Conservation (phyloP, 2,329 filamentous ascomycete species). For the Stemphylium vesicarium region DNA sequence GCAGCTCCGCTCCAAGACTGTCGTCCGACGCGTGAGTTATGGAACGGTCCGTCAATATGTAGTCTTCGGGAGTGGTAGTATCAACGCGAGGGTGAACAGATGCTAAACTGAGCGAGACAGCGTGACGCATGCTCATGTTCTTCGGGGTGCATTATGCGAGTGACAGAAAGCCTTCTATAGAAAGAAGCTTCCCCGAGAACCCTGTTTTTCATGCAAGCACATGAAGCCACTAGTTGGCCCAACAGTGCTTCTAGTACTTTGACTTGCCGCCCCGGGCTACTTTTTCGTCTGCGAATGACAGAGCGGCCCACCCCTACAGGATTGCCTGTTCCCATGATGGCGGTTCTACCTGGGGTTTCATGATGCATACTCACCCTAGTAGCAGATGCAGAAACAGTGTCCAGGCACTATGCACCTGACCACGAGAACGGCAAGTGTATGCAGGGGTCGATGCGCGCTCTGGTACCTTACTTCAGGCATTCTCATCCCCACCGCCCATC, state of each 20-base stretch:
- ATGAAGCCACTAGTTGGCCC: neutral
- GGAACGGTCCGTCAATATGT: constrained; percentile 3
- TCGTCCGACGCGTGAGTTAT: neutral
- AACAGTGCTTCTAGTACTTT: neutral
- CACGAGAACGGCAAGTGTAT: too few species aligned
- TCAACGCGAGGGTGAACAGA: neutral
- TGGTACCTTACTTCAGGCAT: neutral
- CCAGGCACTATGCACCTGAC: too few species aligned
- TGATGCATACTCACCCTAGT: neutral
- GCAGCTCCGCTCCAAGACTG: neutral
- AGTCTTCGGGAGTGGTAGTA: neutral
- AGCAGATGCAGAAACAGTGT: neutral
- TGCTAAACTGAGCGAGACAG: neutral
- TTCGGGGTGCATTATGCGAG: neutral
- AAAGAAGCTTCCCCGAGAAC: neutral
- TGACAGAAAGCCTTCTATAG: neutral
- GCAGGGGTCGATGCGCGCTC: neutral
- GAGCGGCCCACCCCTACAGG: neutral
- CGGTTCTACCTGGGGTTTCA: neutral
- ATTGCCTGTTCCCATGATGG: neutral
- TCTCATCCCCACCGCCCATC: neutral
- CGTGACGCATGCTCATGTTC: neutral
- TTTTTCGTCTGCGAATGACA: neutral
- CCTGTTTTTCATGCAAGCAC: neutral
- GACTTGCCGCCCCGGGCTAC: neutral